These are phyloP conservation scores for Chlorella ohadii DNA, from an alignment of 139 green algal species.

Conservation along the genomic window DNA sequence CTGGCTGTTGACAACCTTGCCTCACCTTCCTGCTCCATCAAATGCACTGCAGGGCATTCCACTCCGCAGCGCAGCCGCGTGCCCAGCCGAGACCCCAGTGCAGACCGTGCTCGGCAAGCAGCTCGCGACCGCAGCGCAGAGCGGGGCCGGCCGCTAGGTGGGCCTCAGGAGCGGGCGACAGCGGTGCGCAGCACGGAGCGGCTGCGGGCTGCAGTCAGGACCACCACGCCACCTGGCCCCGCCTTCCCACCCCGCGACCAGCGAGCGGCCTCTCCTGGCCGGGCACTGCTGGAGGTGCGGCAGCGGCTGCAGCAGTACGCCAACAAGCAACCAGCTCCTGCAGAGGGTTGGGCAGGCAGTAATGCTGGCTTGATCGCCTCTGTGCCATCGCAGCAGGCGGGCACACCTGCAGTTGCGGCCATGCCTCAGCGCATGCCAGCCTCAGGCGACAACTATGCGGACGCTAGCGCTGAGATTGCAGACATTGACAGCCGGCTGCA, in stretches of 20 bases:
- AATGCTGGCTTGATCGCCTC: neutral
- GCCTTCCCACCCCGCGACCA: neutral
- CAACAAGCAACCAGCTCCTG: neutral
- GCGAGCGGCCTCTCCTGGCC: slow-evolving; percentile 64
- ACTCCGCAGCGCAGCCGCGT: slow-evolving; percentile 52
- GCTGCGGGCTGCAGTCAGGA: slow-evolving; percentile 15
- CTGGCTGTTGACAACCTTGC: neutral
- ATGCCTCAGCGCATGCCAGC: neutral
- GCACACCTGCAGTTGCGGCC: neutral
- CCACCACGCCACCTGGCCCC: neutral
- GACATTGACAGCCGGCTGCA: slow-evolving; percentile 86
- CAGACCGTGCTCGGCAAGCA: slow-evolving; percentile 15
- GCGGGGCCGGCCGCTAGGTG: neutral
- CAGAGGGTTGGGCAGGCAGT: neutral
- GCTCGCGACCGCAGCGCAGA: neutral
- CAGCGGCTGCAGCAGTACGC: slow-evolving; percentile 62
- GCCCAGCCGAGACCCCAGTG: slow-evolving; percentile 52
- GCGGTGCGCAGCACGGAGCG: slow-evolving; percentile 48
- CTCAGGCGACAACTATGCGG: slow-evolving; percentile 50
- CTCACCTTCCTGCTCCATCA: neutral
- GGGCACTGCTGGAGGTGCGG: slow-evolving; percentile 78
- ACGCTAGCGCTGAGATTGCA: slow-evolving; percentile 77
- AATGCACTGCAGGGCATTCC: slow-evolving; percentile 20
- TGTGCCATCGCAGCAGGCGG: neutral
- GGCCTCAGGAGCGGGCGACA: neutral